Base-by-base conservation (phyloP, 108 stramenopile species). In the Craspedostauros australis region DNA sequence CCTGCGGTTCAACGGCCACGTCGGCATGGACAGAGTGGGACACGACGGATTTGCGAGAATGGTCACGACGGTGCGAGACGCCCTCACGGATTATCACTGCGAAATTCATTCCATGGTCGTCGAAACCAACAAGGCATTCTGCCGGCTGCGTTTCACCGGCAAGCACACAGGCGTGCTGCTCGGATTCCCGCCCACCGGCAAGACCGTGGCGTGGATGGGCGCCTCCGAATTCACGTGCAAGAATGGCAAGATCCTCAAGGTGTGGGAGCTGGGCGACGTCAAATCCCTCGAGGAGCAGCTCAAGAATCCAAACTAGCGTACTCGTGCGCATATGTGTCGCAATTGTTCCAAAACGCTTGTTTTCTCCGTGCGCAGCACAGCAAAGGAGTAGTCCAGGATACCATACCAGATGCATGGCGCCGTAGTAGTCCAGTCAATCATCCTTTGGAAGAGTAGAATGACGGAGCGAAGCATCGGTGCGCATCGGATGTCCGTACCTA, bases 241-340 rank as follows among this genome's bases (percentile, higher is more conserved):
- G 25, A 58, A 70, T 32, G 64, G 69, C 16, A 57, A 68, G 25
- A 79, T 79, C 47, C 40, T 74, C 16, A 79, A 79, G 40, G 73
- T 79, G 2, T 79, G 78, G 78, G 78, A 79, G 28, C 52, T 79
- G 43, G 72, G 69, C 2, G 78, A 79, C 64, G 53, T 79, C n/a
- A 70, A 79, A 37, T 52, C 64, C 1, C 50, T 79, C 39, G 78
- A 79, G 33, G 62, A 62, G 24, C 78, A 79, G 52, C 28, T 79
- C 21, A 25, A 46, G 19, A 7, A 28, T 26, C 21, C 16, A 44
- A 8, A 20, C 26, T 48, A 43, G 6, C 41, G n/a, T n/a, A n/a
- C n/a, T n/a, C n/a, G n/a, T n/a, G n/a, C n/a, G n/a, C n/a, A n/a
- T n/a, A n/a, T n/a, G n/a, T n/a, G n/a, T n/a, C n/a, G n/a, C n/a